Evolutionary conservation across 257 asterid genomes (phyloP).

Genomic region (Scutellaria baicalensis): DNA sequence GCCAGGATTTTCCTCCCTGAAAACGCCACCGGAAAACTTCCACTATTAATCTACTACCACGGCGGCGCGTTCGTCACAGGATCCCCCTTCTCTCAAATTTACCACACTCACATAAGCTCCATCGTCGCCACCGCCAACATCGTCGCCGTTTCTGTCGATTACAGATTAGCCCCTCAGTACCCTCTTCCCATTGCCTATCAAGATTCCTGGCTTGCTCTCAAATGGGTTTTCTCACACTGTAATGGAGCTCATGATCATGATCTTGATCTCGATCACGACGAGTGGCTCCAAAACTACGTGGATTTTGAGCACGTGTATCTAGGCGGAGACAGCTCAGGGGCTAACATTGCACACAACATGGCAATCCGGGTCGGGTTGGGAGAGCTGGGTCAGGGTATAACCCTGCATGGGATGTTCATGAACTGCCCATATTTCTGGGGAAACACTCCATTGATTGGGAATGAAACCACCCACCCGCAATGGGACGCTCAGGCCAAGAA

Average conservation of each 20-base stretch:
- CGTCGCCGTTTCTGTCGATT: conserved; percentile 42
- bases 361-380: conserved; percentile 40
- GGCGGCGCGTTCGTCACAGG: conserved; percentile 49
- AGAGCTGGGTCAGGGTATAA: not conserved
- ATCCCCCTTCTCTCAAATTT: conserved; percentile 35
- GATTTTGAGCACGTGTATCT: conserved; percentile 38
- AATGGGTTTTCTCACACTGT: conserved; percentile 47
- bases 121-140: conserved; percentile 37
- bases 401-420: conserved; percentile 31
- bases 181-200: conserved; percentile 47
- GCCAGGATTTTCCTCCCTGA: conserved; percentile 47
- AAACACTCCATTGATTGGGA: conserved; percentile 21
- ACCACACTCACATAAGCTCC: conserved; percentile 26
- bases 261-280: not conserved
- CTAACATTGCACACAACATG: conserved; percentile 48
- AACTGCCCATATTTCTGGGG: conserved; percentile 47
- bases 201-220: conserved; percentile 54
- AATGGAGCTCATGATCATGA: not conserved
- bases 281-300: conserved; percentile 36
- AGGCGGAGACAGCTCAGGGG: conserved; percentile 72
- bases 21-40: conserved; percentile 26
- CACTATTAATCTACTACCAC: conserved; percentile 49
- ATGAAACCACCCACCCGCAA: not conserved
- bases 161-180: conserved; percentile 61
- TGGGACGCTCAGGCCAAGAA: not conserved